phyloP scores from a whole-genome alignment of 129 eudicot genomes.

The Tagetes erecta region DNA sequence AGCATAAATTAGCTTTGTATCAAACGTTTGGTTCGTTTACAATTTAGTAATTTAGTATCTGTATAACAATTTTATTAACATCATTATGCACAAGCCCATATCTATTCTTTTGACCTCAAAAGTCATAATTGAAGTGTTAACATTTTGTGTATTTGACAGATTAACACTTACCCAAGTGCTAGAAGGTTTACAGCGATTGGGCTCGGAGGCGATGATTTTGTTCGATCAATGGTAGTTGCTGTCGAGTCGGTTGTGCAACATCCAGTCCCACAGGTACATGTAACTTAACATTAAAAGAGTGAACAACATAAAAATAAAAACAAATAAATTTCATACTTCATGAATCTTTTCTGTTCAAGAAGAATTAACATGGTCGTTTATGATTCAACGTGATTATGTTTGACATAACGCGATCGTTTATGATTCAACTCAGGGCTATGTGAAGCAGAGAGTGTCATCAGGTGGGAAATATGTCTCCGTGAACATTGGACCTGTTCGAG shows the following conservation, averaged over 20 bases:
- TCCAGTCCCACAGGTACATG: slow-evolving; percentile 64
- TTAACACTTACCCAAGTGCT: slow-evolving; percentile 74
- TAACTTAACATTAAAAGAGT: too few species aligned
- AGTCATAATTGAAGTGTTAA: not conserved
- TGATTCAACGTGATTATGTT: not conserved
- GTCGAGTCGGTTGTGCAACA: slow-evolving; percentile 79
- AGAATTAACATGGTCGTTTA: too few species aligned
- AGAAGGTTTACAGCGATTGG: slow-evolving; percentile 94
- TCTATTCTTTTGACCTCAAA: not conserved
- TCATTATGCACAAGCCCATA: not conserved
- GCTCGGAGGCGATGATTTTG: slow-evolving; percentile 90
- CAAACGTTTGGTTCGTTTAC: too few species aligned
- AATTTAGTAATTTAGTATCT: not conserved
- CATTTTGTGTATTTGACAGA: slow-evolving; percentile 37
- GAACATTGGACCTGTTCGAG: slow-evolving; percentile 88
- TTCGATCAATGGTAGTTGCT: slow-evolving; percentile 79
- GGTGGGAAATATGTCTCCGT: slow-evolving; percentile 92
- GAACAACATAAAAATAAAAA: too few species aligned
- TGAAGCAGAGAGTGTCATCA: slow-evolving; percentile 76
- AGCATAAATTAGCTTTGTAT: too few species aligned
- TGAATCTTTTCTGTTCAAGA: too few species aligned
- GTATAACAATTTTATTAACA: not conserved
- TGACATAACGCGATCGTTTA: not conserved
- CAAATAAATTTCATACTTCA: too few species aligned
- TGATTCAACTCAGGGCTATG: slow-evolving; percentile 52